Conservation (phyloP, 1,284 basidiomycete genomes). For the Tausonia pullulans region DNA sequence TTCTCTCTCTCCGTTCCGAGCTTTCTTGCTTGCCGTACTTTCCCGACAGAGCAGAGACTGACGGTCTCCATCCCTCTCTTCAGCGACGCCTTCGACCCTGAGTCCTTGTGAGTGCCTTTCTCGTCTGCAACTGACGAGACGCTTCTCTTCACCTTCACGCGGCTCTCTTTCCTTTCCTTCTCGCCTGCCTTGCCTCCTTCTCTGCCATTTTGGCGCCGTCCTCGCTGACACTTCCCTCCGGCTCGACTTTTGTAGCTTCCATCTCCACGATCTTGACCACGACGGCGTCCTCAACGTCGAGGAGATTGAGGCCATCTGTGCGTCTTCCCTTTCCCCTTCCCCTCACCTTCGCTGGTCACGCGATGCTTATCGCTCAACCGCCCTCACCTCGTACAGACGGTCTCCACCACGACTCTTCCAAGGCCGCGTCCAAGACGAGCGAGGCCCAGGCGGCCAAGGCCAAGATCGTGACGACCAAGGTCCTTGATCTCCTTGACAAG, state of each 20-base stretch:
- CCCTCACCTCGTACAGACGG: slow-evolving; percentile 42
- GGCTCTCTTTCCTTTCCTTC: neutral
- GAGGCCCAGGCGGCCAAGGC: slow-evolving; percentile 75
- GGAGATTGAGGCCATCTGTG: slow-evolving; percentile 72
- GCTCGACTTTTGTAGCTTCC: slow-evolving; percentile 33
- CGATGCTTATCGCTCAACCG: neutral
- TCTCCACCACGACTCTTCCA: slow-evolving; percentile 86
- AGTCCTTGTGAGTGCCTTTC: slow-evolving; percentile 43
- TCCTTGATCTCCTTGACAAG: slow-evolving; percentile 65
- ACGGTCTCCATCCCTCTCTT: neutral
- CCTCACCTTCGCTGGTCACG: neutral
- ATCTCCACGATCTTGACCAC: slow-evolving; percentile 81
- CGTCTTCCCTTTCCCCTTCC: neutral
- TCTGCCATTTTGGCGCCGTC: neutral
- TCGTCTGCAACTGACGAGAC: neutral
- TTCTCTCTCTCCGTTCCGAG: neutral
- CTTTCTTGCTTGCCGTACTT: slow-evolving; percentile 8
- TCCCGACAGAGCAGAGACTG: neutral
- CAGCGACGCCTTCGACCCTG: slow-evolving; percentile 64
- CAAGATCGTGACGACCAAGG: slow-evolving; percentile 61
- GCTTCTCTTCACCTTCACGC: too few relatives aligned
- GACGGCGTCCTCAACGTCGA: slow-evolving; percentile 60
- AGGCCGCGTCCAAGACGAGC: slow-evolving; percentile 73
- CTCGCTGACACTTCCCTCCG: neutral
- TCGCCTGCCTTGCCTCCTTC: neutral